Conservation (phyloP, 352 stramenopile species). For the Phytophthora cajani region DNA sequence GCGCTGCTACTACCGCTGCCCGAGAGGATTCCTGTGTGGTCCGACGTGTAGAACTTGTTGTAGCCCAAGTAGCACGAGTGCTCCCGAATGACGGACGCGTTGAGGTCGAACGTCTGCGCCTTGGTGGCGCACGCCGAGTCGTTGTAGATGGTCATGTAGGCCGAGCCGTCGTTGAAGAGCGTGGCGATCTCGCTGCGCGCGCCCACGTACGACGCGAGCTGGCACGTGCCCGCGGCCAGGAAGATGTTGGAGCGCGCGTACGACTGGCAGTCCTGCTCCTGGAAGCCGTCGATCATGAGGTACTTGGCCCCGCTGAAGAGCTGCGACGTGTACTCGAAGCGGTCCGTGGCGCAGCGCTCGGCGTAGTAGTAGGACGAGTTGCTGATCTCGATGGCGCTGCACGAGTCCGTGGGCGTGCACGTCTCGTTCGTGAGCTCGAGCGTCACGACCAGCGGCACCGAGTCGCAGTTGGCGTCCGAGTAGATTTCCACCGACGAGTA, state of each 20-base stretch:
- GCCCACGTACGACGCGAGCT: conserved; percentile 43
- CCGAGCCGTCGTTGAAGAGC: conserved; percentile 43
- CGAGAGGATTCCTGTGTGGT: conserved; percentile 22
- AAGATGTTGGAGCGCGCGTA: conserved; percentile 43
- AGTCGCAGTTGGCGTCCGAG: conserved; percentile 44
- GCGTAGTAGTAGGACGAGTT: conserved; percentile 50
- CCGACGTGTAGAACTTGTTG: conserved; percentile 48
- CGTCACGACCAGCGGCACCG: conserved; percentile 40
- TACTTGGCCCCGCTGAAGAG: conserved; percentile 45
- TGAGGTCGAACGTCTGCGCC: conserved; percentile 39
- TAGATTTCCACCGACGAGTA: conserved; percentile 45
- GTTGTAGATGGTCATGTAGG: conserved; percentile 52
- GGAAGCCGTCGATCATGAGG: conserved; percentile 47
- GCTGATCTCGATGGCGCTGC: conserved; percentile 39
- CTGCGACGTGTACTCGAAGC: conserved; percentile 40
- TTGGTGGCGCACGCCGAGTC: conserved; percentile 41
- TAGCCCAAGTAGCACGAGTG: conserved; percentile 36
- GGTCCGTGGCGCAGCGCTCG: conserved; percentile 35
- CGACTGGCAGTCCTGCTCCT: conserved; percentile 23
- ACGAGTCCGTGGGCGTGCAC: conserved; percentile 28
- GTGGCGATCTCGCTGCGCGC: conserved; percentile 41
- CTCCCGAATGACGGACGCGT: conserved; percentile 26
- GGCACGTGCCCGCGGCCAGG: conserved; percentile 41
- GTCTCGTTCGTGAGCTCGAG: conserved; percentile 29
- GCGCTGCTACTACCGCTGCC: neutral